Percentiles rank a stretch among this genome's conserved stretches.
phyloP scores from a whole-genome alignment of 2,329 filamentous ascomycete genomes.

The Zymoseptoria ardabiliae region DNA sequence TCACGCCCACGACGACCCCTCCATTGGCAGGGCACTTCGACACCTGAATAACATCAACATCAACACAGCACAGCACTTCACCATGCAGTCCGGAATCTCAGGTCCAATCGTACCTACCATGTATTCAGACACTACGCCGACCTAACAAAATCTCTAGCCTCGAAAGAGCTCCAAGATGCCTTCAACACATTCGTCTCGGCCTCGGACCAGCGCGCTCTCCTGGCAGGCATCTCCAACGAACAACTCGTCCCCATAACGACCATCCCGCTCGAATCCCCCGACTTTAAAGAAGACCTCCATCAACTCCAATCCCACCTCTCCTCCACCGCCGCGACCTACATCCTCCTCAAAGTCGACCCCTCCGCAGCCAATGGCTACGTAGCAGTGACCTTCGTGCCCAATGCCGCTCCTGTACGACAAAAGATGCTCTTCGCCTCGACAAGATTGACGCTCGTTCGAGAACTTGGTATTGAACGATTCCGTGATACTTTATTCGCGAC shows the following conservation, averaged over 20 bases:
- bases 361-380: constrained; percentile 45
- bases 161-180: constrained; percentile 65
- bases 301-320: constrained; percentile 58
- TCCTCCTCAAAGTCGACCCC: constrained; percentile 64
- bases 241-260: constrained; percentile 55
- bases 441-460: constrained; percentile 64
- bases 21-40: not conserved
- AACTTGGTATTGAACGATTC: constrained; percentile 73
- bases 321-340: constrained; percentile 61
- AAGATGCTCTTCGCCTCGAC: constrained; percentile 84
- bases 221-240: constrained; percentile 65
- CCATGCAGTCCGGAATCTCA: constrained; percentile 73
- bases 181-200: constrained; percentile 63
- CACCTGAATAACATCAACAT: not conserved
- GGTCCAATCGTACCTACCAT: constrained; percentile 39
- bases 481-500: constrained; percentile 69
- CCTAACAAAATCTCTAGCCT: constrained; percentile 47
- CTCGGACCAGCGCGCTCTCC: constrained; percentile 57
- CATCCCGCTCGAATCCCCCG: constrained; percentile 44
- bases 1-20: not conserved
- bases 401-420: constrained; percentile 69
- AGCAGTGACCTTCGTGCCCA: constrained; percentile 71
- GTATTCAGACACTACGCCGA: too few species aligned
- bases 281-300: constrained; percentile 58
- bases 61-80: constrained; percentile 15